Conservation (phyloP, 495 filamentous ascomycete genomes). For the Haplographium delicatum region DNA sequence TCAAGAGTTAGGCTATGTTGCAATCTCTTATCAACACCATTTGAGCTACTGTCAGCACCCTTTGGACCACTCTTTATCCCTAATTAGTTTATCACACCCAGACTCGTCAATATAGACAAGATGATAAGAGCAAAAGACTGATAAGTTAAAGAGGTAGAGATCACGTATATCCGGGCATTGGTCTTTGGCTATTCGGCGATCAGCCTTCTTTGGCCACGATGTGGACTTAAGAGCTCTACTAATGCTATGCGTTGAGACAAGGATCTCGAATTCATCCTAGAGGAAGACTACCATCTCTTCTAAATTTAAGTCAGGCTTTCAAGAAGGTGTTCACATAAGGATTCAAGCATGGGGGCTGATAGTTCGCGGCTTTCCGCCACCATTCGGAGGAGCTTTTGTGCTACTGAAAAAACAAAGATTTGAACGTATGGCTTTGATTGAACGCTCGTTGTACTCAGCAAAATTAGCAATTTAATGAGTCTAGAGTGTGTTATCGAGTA, state of each 20-base stretch:
- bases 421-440: too few relatives aligned
- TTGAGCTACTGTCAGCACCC: too few relatives aligned
- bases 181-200: conserved; percentile 26
- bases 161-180: conserved; percentile 32
- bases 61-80: too few relatives aligned
- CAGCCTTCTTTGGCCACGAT: conserved; percentile 29
- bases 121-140: conserved; percentile 27
- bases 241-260: conserved; percentile 22
- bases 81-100: too few relatives aligned
- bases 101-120: conserved; percentile 34
- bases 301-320: too few relatives aligned
- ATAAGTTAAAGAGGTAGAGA: conserved; percentile 31
- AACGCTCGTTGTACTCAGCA: conserved; percentile 5
- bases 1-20: too few relatives aligned
- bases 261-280: conserved; percentile 28
- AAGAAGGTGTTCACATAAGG: too few relatives aligned
- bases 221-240: conserved; percentile 23
- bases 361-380: too few relatives aligned
- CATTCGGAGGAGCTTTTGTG: too few relatives aligned
- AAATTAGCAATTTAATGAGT: conserved; percentile 4
- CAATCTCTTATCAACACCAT: too few relatives aligned
- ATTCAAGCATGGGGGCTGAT: too few relatives aligned
- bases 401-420: too few relatives aligned
- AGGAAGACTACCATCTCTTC: conserved; percentile 34
- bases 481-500: conserved; percentile 7